Conservation (phyloP, 1,284 basidiomycete genomes). For the Rhodotorula mucilaginosa region DNA sequence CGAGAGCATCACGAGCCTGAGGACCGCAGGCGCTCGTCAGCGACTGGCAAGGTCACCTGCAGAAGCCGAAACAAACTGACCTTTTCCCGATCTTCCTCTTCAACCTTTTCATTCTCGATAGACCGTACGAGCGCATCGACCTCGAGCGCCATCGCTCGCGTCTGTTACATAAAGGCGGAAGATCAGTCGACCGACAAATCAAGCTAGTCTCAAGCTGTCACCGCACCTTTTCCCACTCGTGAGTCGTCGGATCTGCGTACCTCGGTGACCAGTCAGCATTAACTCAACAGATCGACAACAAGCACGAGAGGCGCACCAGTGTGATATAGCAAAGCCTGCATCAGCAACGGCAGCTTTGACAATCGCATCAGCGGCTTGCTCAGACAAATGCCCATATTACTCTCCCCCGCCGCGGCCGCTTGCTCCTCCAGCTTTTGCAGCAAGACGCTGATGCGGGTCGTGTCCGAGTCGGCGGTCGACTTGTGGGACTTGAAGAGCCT, state of each 20-base stretch:
- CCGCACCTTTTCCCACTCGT: slow-evolving; percentile 78
- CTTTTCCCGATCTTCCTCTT: slow-evolving; percentile 90
- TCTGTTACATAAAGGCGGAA: background rate
- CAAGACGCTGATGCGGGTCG: slow-evolving; percentile 61
- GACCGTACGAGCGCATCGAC: slow-evolving; percentile 91
- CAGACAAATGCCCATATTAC: slow-evolving; percentile 85
- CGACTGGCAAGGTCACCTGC: background rate
- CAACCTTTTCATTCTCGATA: slow-evolving; percentile 96
- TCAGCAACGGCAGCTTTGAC: slow-evolving; percentile 93
- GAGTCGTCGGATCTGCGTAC: slow-evolving; percentile 90
- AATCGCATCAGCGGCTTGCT: slow-evolving; percentile 96
- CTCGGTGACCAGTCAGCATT: background rate
- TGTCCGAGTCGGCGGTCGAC: slow-evolving; percentile 66
- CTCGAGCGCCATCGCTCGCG: slow-evolving; percentile 88
- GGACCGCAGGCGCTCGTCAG: background rate
- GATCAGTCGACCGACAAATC: background rate
- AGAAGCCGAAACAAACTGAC: slow-evolving; percentile 51
- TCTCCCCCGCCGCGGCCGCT: slow-evolving; percentile 82
- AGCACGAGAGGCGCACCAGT: slow-evolving; percentile 16
- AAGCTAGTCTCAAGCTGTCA: background rate
- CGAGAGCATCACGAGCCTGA: slow-evolving; percentile 73
- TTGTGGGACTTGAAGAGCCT: slow-evolving; percentile 50
- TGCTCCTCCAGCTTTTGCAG: slow-evolving; percentile 70
- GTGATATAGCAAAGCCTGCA: slow-evolving; percentile 58
- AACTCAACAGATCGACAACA: rapidly evolving